A percentile compares a stretch with the other conserved stretches of the same genome.
These are phyloP conservation scores for Ceratobasidium theobromae DNA, from an alignment of 1,284 basidiomycete genomes.

Conservation along the genomic window DNA sequence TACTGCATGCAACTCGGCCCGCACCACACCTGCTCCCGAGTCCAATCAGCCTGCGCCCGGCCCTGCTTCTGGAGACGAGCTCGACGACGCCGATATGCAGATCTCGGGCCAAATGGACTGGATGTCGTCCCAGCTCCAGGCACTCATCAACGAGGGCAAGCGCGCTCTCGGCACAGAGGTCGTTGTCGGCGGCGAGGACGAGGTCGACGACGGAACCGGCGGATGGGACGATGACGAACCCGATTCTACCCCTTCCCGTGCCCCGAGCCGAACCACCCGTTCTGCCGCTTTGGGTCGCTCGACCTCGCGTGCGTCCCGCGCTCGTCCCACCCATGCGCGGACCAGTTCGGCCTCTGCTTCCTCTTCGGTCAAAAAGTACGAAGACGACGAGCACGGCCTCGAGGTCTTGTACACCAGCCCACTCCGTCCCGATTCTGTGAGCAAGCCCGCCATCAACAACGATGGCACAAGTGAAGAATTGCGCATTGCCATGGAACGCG, in stretches of 20 bases:
- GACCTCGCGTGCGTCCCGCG: slow-evolving; percentile 4
- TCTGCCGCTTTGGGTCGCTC: slow-evolving; percentile 2
- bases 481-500: slow-evolving; percentile 20
- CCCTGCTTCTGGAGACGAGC: slow-evolving; percentile 37
- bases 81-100: slow-evolving; percentile 47
- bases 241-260: not conserved
- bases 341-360: not conserved
- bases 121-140: slow-evolving; percentile 35
- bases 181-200: slow-evolving; percentile 27
- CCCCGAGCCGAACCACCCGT: not conserved
- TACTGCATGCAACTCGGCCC: slow-evolving; percentile 23
- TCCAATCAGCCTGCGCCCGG: not conserved
- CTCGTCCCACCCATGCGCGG: not conserved
- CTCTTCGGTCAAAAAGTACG: not conserved
- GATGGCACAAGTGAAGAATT: slow-evolving; percentile 15
- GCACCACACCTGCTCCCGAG: not conserved
- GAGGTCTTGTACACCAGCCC: slow-evolving; percentile 18
- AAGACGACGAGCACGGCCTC: slow-evolving; percentile 7
- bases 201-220: slow-evolving; percentile 34
- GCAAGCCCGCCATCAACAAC: not conserved
- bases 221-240: slow-evolving; percentile 35
- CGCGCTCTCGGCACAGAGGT: slow-evolving; percentile 36
- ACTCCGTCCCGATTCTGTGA: not conserved
- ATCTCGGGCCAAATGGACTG: slow-evolving; percentile 36
- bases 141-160: slow-evolving; percentile 35